Conservation (phyloP, 768 basidiomycete genomes). For the Leucogyrophana mollusca region DNA sequence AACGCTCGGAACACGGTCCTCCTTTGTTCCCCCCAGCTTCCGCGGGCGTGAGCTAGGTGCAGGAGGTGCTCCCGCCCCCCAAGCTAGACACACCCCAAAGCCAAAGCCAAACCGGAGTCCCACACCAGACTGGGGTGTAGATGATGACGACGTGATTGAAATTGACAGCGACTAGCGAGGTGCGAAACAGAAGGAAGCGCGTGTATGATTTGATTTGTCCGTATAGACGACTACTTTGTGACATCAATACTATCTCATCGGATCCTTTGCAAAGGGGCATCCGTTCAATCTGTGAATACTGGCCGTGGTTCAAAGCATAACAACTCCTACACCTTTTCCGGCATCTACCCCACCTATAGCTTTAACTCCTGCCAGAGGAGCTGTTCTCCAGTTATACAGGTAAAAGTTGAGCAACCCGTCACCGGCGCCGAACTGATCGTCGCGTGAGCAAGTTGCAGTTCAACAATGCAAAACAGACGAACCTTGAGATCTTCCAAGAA, state of each 20-base stretch:
- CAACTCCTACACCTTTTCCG: constrained; percentile 86
- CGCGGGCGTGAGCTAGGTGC: constrained; percentile 45
- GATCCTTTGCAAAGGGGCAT: background rate
- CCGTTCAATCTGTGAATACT: no score
- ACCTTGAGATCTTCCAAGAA: constrained; percentile 87
- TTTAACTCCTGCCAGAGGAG: constrained; percentile 70
- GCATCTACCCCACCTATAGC: constrained; percentile 46
- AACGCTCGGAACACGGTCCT: constrained; percentile 42
- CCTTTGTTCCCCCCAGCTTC: constrained; percentile 33
- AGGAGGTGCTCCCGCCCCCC: constrained; percentile 53
- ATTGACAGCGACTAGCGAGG: constrained; percentile 77
- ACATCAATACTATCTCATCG: no score
- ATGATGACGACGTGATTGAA: constrained; percentile 80
- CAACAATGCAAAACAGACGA: constrained; percentile 11
- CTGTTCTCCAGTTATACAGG: constrained; percentile 93
- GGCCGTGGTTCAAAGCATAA: constrained; percentile 86
- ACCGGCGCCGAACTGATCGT: constrained; percentile 80
- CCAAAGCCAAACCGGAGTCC: constrained; percentile 52
- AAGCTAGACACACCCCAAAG: constrained; percentile 36
- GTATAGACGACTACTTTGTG: background rate
- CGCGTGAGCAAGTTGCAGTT: constrained; percentile 6
- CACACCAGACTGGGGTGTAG: constrained; percentile 82
- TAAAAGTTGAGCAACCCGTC: constrained; percentile 92
- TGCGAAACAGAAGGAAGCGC: background rate
- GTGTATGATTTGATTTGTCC: constrained; percentile 9